Evolutionary conservation across 768 basidiomycete species (phyloP), one percentile per base, ranked within the genome.

Genomic region (Leccinellum albellum): DNA sequence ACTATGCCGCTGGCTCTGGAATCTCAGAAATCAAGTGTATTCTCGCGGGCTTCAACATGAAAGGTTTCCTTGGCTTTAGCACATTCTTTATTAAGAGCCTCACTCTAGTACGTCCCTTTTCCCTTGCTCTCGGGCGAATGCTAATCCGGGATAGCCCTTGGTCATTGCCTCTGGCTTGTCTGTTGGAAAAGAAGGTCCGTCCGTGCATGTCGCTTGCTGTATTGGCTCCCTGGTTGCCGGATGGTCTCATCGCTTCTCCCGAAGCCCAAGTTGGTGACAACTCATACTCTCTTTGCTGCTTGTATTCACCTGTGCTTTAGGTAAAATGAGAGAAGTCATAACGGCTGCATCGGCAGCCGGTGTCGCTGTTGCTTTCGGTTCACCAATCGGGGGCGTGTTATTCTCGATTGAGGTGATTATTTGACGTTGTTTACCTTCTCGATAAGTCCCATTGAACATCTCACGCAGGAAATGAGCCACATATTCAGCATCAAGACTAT

Each of bases 11-110:
- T 20, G 95, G 97, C 6, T 98, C 95, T 57, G 97, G 97, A 51
- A 98, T 99, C 49, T 93, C 95, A 21, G 97, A 99, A 73, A 98
- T 99, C 74, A 99, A 98, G 67, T 97, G 94, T 69, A 98, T 98
- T 64, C 77, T 99, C 29, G 92, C 91, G 9, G 97, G 97, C 4
- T 99, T 99, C 74, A 81, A 95, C 63, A 98, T 99, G 90, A 87
- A 97, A 71, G 94, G 94, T 0, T 99, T 89, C 73, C 80, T 98
- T 33, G 89, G 93, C 14, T 85, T 88, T 58, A 85, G 87, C 69
- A 98, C 97, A 1, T 88, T 98, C 62, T 79, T 87, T 58, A 91
- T 98, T 73, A 99, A 99, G 77, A 94, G 91, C 68, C 76, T 99
- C 35, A 94, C 95, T 7, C 74, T 99, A 66, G 97, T 96, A 60